Percentiles rank a stretch among this genome's conserved stretches.
Evolutionary conservation across 257 asterid species (phyloP).

Genomic region (Prunella vulgaris): DNA sequence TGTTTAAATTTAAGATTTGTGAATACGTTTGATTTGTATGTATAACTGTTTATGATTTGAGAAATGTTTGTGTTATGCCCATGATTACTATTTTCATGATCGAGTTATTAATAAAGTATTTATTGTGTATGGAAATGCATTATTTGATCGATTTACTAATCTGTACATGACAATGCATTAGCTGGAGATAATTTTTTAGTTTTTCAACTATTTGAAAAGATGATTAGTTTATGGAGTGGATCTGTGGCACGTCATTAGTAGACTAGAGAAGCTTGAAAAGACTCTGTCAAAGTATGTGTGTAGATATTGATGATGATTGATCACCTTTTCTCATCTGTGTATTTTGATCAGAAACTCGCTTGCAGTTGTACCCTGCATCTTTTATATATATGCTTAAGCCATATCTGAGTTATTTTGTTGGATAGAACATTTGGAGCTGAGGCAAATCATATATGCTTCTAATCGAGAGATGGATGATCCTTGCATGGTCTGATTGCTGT

Average conservation of each 20-base stretch:
- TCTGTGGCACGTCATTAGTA: background rate
- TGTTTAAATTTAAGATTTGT: background rate
- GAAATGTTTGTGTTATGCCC: background rate
- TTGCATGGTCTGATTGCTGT: background rate
- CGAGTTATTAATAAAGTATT: background rate
- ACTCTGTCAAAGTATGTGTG: background rate
- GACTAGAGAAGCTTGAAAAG: background rate
- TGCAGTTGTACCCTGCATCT: constrained; percentile 1
- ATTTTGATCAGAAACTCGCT: background rate
- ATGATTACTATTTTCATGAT: background rate
- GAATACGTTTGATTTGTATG: background rate
- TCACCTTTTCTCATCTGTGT: background rate
- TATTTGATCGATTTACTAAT: background rate
- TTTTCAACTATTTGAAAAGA: background rate
- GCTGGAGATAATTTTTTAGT: background rate
- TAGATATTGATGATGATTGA: background rate
- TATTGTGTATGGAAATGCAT: background rate
- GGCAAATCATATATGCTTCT: background rate
- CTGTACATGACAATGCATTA: background rate
- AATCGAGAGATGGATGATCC: background rate
- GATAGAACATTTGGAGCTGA: background rate
- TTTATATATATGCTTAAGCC: background rate
- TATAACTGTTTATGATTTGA: background rate
- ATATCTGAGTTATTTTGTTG: background rate
- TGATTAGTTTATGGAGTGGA: background rate